Percentiles rank a stretch among this genome's conserved stretches.
These are phyloP conservation scores for Phanerochaete carnosa DNA, from an alignment of 768 basidiomycete genomes.

Conservation along the genomic window DNA sequence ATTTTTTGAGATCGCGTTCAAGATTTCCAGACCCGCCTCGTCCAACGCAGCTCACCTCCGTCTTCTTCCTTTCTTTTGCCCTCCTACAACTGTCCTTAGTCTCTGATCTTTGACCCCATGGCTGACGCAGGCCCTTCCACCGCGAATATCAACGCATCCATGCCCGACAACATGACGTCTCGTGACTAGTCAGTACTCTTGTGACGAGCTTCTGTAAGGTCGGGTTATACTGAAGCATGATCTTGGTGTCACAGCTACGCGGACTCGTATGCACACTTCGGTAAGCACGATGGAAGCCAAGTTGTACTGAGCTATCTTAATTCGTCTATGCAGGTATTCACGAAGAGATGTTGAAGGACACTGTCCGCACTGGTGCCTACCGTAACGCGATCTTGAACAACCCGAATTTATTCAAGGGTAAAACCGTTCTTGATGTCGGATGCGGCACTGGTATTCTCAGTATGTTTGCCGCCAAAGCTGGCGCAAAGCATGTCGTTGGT, in stretches of 20 bases:
- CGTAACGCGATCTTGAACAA: slow-evolving; percentile 93
- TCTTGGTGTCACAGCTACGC: slow-evolving; percentile 64
- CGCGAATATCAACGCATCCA: slow-evolving; percentile 20
- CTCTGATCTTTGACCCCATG: slow-evolving; percentile 16
- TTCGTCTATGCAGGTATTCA: slow-evolving; percentile 69
- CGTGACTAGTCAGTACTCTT: slow-evolving; percentile 71
- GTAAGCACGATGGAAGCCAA: slow-evolving; percentile 37
- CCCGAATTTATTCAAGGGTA: slow-evolving; percentile 91
- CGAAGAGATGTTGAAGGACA: slow-evolving; percentile 99
- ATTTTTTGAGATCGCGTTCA: slow-evolving; percentile 14
- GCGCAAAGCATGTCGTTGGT: slow-evolving; percentile 90
- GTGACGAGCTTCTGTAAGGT: slow-evolving; percentile 1
- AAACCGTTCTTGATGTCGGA: slow-evolving; percentile 96
- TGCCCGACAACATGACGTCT: slow-evolving; percentile 57
- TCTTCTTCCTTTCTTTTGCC: slow-evolving; percentile 3
- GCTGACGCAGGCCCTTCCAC: slow-evolving; percentile 27
- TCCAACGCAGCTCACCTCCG: not conserved
- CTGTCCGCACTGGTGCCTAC: slow-evolving; percentile 93
- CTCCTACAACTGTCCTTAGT: slow-evolving; percentile 1
- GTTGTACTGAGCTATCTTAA: not conserved
- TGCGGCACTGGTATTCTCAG: slow-evolving; percentile 98
- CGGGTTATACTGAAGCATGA: slow-evolving; percentile 25
- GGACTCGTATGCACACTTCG: slow-evolving; percentile 94
- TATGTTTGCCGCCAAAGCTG: slow-evolving; percentile 97
- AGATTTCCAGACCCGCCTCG: slow-evolving; percentile 1